A percentile compares a stretch with the other conserved stretches of the same genome.
Conservation (phyloP, 1,284 basidiomycete species). For the Melampsora occidentalis region DNA sequence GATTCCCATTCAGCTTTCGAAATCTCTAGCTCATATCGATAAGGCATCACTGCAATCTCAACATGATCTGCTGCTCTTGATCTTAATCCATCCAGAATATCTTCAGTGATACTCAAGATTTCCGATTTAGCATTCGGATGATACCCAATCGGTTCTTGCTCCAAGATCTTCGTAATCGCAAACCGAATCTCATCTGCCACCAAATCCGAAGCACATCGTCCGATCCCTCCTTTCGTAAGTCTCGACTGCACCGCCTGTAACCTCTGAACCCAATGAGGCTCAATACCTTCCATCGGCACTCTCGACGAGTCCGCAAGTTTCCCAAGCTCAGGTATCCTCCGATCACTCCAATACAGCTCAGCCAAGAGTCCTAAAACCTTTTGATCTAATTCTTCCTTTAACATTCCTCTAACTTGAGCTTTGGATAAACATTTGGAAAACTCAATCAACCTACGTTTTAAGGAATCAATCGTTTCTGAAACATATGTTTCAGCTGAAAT, state of each 20-base stretch:
- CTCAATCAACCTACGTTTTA: constrained; percentile 87
- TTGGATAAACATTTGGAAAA: constrained; percentile 81
- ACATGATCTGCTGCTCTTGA: constrained; percentile 94
- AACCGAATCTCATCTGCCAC: constrained; percentile 85
- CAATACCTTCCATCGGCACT: constrained; percentile 68
- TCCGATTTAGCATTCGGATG: constrained; percentile 84
- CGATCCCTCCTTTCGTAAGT: constrained; percentile 94
- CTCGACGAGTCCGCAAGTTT: constrained; percentile 62
- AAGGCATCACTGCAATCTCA: constrained; percentile 99
- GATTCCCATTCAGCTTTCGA: constrained; percentile 84
- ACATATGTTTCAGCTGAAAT: constrained; percentile 96
- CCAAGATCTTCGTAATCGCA: constrained; percentile 59
- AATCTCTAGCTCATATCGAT: constrained; percentile 93
- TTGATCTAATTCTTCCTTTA: constrained; percentile 90
- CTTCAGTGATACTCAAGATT: constrained; percentile 84
- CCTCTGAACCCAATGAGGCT: constrained; percentile 93
- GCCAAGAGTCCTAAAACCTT: constrained; percentile 95
- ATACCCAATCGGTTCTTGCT: constrained; percentile 77
- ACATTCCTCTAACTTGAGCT: constrained; percentile 77
- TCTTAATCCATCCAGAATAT: constrained; percentile 85
- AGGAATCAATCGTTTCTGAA: constrained; percentile 88
- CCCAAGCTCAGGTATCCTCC: constrained; percentile 72
- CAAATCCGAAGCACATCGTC: constrained; percentile 85
- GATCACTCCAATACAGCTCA: constrained; percentile 94
- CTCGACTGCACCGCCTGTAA: constrained; percentile 86